Percentiles rank a stretch among this genome's conserved stretches.
Evolutionary conservation across 2,329 filamentous ascomycete species (phyloP).

Genomic region (Fusarium euwallaceae): DNA sequence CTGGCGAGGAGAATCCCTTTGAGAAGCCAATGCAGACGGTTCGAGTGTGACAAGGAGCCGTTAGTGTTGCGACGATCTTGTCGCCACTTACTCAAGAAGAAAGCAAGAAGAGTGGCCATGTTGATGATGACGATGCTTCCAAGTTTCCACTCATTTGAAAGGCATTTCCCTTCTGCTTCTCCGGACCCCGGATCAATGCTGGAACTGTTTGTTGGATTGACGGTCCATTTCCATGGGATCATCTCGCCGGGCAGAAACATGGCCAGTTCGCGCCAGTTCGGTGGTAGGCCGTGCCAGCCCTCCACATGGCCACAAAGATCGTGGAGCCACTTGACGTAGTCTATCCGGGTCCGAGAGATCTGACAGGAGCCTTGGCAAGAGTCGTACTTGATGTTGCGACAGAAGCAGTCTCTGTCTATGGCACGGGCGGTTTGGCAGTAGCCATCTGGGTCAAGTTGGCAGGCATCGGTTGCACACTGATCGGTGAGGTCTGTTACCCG

Average conservation of each 20-base stretch:
- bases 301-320: not conserved
- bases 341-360: not conserved
- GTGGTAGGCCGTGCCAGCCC: not conserved
- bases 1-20: not conserved
- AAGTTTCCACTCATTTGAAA: not conserved
- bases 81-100: not conserved
- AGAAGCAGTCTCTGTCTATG: not conserved
- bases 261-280: slow-evolving; percentile 5
- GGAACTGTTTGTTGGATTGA: not conserved
- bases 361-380: not conserved
- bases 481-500: not conserved
- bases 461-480: not conserved
- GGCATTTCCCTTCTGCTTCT: not conserved
- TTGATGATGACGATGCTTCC: slow-evolving; percentile 19
- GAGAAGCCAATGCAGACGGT: not conserved
- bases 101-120: not conserved
- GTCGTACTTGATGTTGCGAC: not conserved
- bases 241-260: not conserved
- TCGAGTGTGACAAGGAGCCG: not conserved
- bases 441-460: not conserved
- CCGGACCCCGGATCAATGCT: not conserved
- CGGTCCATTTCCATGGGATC: slow-evolving; percentile 33
- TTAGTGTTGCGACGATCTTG: too few species aligned
- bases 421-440: not conserved
- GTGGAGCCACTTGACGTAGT: not conserved